Conservation (phyloP, 768 basidiomycete species). For the Russula ochroleuca region DNA sequence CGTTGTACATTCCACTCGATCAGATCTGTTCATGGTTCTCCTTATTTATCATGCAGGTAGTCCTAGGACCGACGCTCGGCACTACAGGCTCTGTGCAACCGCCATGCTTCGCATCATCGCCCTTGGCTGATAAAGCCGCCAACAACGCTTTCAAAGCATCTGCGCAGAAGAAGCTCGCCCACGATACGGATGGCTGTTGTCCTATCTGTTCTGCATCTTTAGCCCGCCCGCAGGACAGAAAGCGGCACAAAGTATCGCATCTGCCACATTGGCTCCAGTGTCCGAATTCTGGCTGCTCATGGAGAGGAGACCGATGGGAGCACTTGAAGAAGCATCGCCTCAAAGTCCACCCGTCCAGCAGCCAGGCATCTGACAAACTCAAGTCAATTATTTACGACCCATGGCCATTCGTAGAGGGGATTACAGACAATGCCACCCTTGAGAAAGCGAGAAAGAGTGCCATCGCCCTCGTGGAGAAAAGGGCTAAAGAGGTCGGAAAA, state of each 20-base stretch:
- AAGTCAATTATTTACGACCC: not conserved
- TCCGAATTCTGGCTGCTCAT: not conserved
- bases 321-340: not conserved
- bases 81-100: not conserved
- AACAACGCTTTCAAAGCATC: not conserved
- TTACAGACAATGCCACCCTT: not conserved
- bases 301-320: slow-evolving; percentile 14
- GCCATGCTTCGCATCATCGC: no score
- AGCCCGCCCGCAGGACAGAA: not conserved
- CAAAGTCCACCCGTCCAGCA: not conserved
- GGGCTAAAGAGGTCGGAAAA: not conserved
- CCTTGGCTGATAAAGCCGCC: not conserved
- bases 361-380: not conserved
- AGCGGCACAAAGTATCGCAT: not conserved
- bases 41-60: not conserved
- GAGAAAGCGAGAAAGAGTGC: not conserved
- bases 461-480: not conserved
- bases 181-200: not conserved
- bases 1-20: no score
- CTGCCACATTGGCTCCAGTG: slow-evolving; percentile 11
- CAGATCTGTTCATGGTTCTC: not conserved
- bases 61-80: no score
- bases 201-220: not conserved
- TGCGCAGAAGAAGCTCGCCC: not conserved
- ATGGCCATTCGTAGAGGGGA: not conserved